Conservation (phyloP, 1,284 basidiomycete genomes). For the Entoloma clypeatum region DNA sequence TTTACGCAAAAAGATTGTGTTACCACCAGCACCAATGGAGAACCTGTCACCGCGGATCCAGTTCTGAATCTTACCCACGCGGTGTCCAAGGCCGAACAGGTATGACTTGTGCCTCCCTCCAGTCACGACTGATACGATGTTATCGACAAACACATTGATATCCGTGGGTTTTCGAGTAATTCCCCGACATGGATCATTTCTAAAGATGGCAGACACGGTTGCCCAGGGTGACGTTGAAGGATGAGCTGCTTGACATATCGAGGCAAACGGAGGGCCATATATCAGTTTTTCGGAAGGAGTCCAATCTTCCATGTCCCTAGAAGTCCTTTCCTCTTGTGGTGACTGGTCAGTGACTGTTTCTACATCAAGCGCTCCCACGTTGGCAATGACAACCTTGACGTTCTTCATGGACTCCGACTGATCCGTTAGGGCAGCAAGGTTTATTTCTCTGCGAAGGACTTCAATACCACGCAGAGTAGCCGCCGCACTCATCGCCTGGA, state of each 20-base stretch:
- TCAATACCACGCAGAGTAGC: slow-evolving; percentile 66
- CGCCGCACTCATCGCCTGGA: slow-evolving; percentile 69
- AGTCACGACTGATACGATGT: slow-evolving; percentile 53
- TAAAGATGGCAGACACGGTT: slow-evolving; percentile 28
- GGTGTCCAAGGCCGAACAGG: slow-evolving; percentile 42
- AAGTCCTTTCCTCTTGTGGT: slow-evolving; percentile 33
- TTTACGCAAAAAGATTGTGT: slow-evolving; percentile 10
- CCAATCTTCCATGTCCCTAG: slow-evolving; percentile 61
- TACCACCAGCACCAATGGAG: slow-evolving; percentile 72
- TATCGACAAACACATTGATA: slow-evolving; percentile 54
- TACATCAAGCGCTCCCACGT: slow-evolving; percentile 58
- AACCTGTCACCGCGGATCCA: slow-evolving; percentile 62
- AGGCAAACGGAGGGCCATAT: slow-evolving; percentile 63
- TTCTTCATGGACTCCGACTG: slow-evolving; percentile 53
- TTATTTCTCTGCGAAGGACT: slow-evolving; percentile 68
- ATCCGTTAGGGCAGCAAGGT: slow-evolving; percentile 48
- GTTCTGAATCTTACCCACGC: slow-evolving; percentile 42
- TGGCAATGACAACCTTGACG: slow-evolving; percentile 60
- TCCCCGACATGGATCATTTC: slow-evolving; percentile 30
- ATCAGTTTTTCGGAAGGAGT: slow-evolving; percentile 64
- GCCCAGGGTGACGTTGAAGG: slow-evolving; percentile 26
- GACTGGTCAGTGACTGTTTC: slow-evolving; percentile 23
- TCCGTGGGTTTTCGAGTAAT: slow-evolving; percentile 50
- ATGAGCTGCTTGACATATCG: slow-evolving; percentile 41
- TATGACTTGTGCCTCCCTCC: slow-evolving; percentile 42